Conservation (phyloP, 345 rosid species). For the Syzygium oleosum region DNA sequence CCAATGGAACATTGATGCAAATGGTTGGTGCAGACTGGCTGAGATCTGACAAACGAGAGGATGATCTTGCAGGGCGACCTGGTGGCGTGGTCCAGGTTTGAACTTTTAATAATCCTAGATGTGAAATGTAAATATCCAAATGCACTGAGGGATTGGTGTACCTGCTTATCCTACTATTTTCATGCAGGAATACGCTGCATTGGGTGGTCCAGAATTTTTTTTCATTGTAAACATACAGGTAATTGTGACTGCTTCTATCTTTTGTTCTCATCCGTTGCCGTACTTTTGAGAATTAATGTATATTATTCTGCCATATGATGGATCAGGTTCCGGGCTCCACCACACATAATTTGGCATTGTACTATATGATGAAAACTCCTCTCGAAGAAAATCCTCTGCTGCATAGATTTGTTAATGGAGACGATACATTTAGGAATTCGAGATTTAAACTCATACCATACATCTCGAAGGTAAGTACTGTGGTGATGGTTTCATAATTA, state of each 20-base stretch:
- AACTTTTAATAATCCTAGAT: background rate
- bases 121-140: background rate
- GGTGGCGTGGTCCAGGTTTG: slow-evolving; percentile 69
- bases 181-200: slow-evolving; percentile 43
- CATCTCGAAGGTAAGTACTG: slow-evolving; percentile 55
- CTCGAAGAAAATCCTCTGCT: slow-evolving; percentile 64
- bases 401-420: slow-evolving; percentile 76
- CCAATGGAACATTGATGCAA: slow-evolving; percentile 63
- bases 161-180: background rate
- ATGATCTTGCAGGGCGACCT: slow-evolving; percentile 62
- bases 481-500: background rate
- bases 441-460: slow-evolving; percentile 93
- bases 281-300: background rate
- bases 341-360: slow-evolving; percentile 52
- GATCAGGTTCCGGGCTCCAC: slow-evolving; percentile 68
- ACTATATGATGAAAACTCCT: slow-evolving; percentile 68
- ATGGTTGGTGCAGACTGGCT: slow-evolving; percentile 98
- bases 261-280: background rate
- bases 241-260: background rate
- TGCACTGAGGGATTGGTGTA: background rate
- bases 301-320: background rate
- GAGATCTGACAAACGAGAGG: slow-evolving; percentile 63
- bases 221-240: slow-evolving; percentile 80
- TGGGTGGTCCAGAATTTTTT: slow-evolving; percentile 71
- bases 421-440: slow-evolving; percentile 81